Conservation (phyloP, 140 eudicot genomes). For the Oenanthe javanica region DNA sequence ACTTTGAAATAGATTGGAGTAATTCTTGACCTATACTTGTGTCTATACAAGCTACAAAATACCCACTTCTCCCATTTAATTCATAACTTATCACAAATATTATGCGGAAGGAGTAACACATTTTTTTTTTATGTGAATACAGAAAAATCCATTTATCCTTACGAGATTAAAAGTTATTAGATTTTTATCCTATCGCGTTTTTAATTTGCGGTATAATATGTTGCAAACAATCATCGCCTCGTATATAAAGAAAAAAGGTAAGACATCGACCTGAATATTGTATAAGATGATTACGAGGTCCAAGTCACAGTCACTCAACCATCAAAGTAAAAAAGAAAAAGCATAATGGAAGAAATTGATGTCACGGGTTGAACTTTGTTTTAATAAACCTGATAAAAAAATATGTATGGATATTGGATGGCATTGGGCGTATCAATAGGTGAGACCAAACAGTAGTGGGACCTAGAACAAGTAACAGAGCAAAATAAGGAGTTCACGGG, state of each 20-base stretch:
- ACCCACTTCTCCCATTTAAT: too few relatives aligned
- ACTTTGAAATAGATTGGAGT: neutral
- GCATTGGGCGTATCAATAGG: conserved; percentile 14
- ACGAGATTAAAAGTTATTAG: too few relatives aligned
- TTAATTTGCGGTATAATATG: too few relatives aligned
- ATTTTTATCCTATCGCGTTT: too few relatives aligned
- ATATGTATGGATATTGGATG: conserved; percentile 3
- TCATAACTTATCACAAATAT: too few relatives aligned
- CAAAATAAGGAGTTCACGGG: conserved; percentile 11
- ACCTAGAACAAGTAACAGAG: neutral
- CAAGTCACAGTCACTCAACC: neutral
- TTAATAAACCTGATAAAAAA: neutral
- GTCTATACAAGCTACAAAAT: neutral
- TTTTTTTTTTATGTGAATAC: too few relatives aligned
- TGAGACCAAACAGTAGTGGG: conserved; percentile 7
- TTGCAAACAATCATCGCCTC: too few relatives aligned
- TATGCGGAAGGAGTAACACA: too few relatives aligned
- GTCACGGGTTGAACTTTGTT: conserved; percentile 9
- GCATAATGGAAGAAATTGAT: neutral
- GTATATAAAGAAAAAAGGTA: neutral
- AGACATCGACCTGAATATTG: neutral
- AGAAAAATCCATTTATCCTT: too few relatives aligned
- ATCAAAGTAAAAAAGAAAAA: neutral
- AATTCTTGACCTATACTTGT: neutral
- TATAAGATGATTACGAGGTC: neutral